Base-by-base conservation (phyloP, 805 yeast genomes). In the Teunomyces tritomae region DNA sequence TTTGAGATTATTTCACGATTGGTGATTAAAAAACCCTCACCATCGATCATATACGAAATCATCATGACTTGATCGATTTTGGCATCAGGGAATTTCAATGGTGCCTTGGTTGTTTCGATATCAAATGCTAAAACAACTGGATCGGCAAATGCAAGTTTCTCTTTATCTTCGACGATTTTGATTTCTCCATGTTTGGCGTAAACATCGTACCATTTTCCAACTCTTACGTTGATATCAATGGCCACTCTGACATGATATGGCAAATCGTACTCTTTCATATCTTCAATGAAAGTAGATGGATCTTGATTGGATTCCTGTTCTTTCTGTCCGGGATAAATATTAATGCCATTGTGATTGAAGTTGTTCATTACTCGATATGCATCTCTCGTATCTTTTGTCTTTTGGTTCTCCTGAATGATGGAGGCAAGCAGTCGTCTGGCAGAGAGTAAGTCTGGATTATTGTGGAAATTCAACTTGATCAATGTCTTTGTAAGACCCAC, bases 41-140 rank as follows among this genome's bases (percentile, higher is more conserved):
- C 99, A 63, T 94, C 99, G 51, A 94, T 91, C 99, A 95, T 95
- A 64, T 94, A 94, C 2, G 99, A 95, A 44, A 94, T 94, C 99
- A 95, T 95, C 97, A 94, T 94, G 35, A 94, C 80, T 65, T 89
- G 95, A 68, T 94, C 99, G 5, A 87, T 77, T 8, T 85, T 75
- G 5, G 97, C 79, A 58, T 89, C 99, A 0, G 99, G 99, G 56
- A 94, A 94, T 63, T 94, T 95, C 50, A 94, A 76, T 1, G 98
- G 98, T 9, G 95, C 89, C 63, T 94, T 94, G 10, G 97, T 89
- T 1, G 99, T 94, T 73, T 94, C 99, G 47, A 94, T 94, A 77
- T 94, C 99, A 63, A 89, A 94, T 0, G 99, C 99, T 60, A 94
- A 65, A 1, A 95, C 92, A 6, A 94, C 97, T 0, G 98, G 98